Conservation (phyloP, 2,329 filamentous ascomycete species). For the Fusarium xylarioides region DNA sequence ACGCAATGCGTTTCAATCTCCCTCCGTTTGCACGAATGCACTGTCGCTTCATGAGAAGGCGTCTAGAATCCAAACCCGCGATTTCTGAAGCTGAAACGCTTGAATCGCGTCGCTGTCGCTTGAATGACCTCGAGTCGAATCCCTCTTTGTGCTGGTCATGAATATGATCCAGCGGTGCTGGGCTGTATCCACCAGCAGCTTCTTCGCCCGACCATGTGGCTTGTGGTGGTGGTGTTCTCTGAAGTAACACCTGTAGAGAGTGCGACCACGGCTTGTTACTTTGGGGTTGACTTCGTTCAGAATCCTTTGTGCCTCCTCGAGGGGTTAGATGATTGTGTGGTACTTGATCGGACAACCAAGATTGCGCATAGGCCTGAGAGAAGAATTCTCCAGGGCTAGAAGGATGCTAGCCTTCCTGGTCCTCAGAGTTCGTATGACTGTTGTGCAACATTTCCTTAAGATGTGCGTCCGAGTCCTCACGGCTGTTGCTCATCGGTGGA, state of each 20-base stretch:
- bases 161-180: not conserved
- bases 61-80: slow-evolving; percentile 27
- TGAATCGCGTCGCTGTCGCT: slow-evolving; percentile 14
- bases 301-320: not conserved
- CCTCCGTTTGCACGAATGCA: slow-evolving; percentile 26
- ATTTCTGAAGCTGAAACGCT: not conserved
- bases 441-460: slow-evolving; percentile 24
- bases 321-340: not conserved
- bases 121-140: not conserved
- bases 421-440: slow-evolving; percentile 8
- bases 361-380: not conserved
- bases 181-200: not conserved
- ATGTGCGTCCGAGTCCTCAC: slow-evolving; percentile 15
- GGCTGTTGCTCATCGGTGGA: slow-evolving; percentile 8
- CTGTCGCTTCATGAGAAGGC: slow-evolving; percentile 32
- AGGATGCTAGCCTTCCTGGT: slow-evolving; percentile 38
- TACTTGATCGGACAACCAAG: not conserved
- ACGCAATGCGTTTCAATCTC: slow-evolving; percentile 33
- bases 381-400: not conserved
- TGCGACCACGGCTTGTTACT: slow-evolving; percentile 20
- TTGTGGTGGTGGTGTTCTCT: slow-evolving; percentile 30
- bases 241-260: slow-evolving; percentile 29
- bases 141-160: not conserved
- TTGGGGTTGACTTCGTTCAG: not conserved
- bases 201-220: not conserved